Conservation (phyloP, 164 flowering plant genomes). For the Berberis thunbergii region DNA sequence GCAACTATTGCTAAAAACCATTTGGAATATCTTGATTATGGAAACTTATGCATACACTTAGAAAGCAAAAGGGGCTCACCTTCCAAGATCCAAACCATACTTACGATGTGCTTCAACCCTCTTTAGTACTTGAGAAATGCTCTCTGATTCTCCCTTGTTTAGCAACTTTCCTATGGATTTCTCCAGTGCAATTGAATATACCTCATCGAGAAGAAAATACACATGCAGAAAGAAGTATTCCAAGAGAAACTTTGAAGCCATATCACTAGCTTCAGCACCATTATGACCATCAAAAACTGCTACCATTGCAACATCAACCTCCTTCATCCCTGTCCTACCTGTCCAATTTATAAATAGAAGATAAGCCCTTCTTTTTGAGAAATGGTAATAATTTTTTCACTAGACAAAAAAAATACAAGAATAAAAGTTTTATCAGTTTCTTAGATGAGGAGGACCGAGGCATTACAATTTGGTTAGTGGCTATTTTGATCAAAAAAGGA, state of each 20-base stretch:
- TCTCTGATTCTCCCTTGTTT: conserved; percentile 26
- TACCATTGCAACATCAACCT: conserved; percentile 57
- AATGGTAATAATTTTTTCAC: no score
- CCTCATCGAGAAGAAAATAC: conserved; percentile 79
- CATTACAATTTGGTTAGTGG: no score
- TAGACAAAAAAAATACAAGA: background rate
- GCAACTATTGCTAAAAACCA: background rate
- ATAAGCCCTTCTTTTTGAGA: background rate
- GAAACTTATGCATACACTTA: background rate
- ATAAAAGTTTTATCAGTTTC: no score
- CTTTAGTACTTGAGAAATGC: conserved; percentile 26
- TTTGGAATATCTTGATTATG: no score
- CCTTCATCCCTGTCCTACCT: conserved; percentile 53
- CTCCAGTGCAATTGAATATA: conserved; percentile 51
- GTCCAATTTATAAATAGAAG: conserved; percentile 14
- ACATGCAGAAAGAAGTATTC: conserved; percentile 82
- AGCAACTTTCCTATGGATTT: conserved; percentile 35
- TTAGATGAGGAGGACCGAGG: no score
- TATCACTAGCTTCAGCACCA: conserved; percentile 97
- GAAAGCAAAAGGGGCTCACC: conserved; percentile 24
- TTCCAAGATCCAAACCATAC: conserved; percentile 31
- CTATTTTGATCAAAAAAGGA: no score
- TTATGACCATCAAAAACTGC: conserved; percentile 98
- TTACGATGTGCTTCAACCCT: conserved; percentile 19
- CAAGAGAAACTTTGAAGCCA: conserved; percentile 81